phyloP scores from a whole-genome alignment of 2,329 filamentous ascomycete genomes.

The Calonectria hongkongensis region DNA sequence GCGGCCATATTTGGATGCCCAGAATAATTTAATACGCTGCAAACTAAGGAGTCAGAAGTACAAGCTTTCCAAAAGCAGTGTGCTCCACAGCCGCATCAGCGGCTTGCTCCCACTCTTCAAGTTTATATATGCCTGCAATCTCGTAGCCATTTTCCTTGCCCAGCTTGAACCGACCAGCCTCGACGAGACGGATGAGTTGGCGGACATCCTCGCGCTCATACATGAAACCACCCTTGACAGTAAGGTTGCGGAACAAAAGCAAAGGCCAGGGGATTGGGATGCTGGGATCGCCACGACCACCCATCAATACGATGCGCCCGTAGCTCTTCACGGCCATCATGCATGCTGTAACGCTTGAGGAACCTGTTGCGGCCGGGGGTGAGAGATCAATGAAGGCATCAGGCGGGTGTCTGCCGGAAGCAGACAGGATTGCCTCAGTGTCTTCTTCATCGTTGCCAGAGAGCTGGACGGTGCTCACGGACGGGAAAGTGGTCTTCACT shows the following conservation, averaged over 20 bases:
- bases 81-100: slow-evolving; percentile 40
- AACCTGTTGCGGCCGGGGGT: slow-evolving; percentile 60
- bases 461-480: slow-evolving; percentile 63
- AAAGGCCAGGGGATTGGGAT: slow-evolving; percentile 46
- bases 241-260: slow-evolving; percentile 58
- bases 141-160: slow-evolving; percentile 44
- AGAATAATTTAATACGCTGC: neutral
- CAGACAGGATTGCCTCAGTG: slow-evolving; percentile 57
- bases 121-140: slow-evolving; percentile 32
- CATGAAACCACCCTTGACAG: slow-evolving; percentile 64
- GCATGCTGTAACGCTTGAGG: slow-evolving; percentile 62
- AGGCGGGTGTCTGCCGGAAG: slow-evolving; percentile 54
- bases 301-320: slow-evolving; percentile 51
- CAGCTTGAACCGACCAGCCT: slow-evolving; percentile 43
- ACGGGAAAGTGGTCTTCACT: slow-evolving; percentile 53
- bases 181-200: slow-evolving; percentile 40
- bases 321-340: slow-evolving; percentile 60
- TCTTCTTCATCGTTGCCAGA: slow-evolving; percentile 64
- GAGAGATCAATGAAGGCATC: slow-evolving; percentile 68
- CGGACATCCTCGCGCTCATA: slow-evolving; percentile 55
- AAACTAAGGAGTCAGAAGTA: slow-evolving; percentile 40
- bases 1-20: neutral
- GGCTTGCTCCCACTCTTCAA: slow-evolving; percentile 46
- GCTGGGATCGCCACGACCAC: slow-evolving; percentile 56
- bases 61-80: slow-evolving; percentile 41